Evolutionary conservation across 2,329 filamentous ascomycete genomes (phyloP), one percentile per base, ranked within the genome.

Genomic region (Torrubiella hemipterigena): DNA sequence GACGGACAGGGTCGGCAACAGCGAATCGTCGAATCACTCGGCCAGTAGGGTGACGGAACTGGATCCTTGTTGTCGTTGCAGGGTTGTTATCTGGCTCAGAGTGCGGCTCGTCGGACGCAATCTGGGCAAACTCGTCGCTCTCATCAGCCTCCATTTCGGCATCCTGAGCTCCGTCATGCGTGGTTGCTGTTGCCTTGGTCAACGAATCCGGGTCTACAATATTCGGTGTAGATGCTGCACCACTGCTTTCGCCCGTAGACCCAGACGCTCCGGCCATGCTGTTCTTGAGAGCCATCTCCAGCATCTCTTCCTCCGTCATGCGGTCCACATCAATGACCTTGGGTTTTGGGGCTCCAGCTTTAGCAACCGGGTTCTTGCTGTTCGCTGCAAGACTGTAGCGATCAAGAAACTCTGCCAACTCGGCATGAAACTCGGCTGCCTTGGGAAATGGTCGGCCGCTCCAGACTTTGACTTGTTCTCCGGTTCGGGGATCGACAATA

Each of bases 391-490:
- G 65, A 50, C 87, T 95, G 60, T 96, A 98, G 16, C 91, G 76
- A 50, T 96, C 91, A n/a, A 98, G 71, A 46, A 98, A 98, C 55
- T 96, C 89, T 48, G 85, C 82, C 3, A 98, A 67, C 49, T 95
- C 84, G 49, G 86, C 84, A 38, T 93, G 73, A 45, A 98, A 96
- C 11, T 95, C 87, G 8, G 69, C 53, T 1, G 85, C 61, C 23
- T 69, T 70, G 1, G 87, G 78, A 32, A 87, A 82, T 2, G 87
- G 84, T 7, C 73, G 68, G 2, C 89, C 87, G 11, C 82, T 86
- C 89, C 91, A 96, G 2, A 87, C 73, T 61, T 98, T 98, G 52
- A 98, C 83, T 55, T 95, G 86, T 58, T 98, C 91, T 38, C 91
- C 91, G 1, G 91, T 98, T 37, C 91, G 73, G 3, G 91, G 91